A percentile compares a stretch with the other conserved stretches of the same genome.
These are phyloP conservation scores for Phyllosticta ampelicida DNA, from an alignment of 2,329 filamentous ascomycete genomes.

Conservation along the genomic window DNA sequence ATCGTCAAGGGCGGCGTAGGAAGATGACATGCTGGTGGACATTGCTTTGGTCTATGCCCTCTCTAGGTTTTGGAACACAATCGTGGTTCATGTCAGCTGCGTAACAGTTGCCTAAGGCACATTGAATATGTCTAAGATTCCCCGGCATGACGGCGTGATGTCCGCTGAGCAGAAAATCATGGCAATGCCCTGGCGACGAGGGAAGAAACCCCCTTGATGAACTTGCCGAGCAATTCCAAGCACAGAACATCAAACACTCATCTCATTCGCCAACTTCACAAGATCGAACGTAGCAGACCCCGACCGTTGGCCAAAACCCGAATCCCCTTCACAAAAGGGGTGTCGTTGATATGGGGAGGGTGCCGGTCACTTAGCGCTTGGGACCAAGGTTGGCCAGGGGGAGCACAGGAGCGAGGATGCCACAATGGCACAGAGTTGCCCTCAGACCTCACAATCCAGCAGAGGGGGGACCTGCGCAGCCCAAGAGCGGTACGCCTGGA, in stretches of 20 bases:
- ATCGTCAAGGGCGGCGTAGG: neutral
- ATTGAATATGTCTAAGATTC: neutral
- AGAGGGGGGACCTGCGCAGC: neutral
- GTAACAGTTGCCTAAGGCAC: neutral
- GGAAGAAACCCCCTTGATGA: neutral
- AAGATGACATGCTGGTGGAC: too few species aligned
- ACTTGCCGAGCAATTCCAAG: neutral
- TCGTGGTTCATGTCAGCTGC: neutral
- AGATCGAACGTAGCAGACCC: neutral
- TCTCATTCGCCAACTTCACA: neutral
- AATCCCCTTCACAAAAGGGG: neutral
- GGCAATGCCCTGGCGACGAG: neutral
- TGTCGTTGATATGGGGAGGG: neutral
- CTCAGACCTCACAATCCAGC: neutral
- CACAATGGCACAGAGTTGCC: neutral
- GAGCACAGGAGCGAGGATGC: neutral
- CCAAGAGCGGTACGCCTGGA: neutral
- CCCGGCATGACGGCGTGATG: neutral
- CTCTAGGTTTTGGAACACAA: too few species aligned
- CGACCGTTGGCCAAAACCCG: neutral
- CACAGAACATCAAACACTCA: neutral
- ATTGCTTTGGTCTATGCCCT: too few species aligned
- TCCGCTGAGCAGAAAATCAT: neutral
- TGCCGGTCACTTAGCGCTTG: neutral
- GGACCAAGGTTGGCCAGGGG: neutral